Evolutionary conservation across 2,329 filamentous ascomycete genomes (phyloP).

Genomic region (Paraphoma sp.): DNA sequence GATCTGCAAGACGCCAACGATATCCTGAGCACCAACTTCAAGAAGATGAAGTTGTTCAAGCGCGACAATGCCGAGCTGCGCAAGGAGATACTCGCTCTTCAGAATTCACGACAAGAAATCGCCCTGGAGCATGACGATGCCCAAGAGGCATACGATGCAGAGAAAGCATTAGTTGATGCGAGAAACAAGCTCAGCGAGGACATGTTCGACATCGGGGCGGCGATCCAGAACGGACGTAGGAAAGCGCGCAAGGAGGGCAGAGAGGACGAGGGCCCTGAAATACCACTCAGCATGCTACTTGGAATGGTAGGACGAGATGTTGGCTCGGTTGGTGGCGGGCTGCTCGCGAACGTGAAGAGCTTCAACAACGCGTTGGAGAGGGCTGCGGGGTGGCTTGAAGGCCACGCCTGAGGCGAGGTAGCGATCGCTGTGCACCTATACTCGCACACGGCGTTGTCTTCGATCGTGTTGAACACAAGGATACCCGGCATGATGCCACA

Average conservation of each 20-base stretch:
- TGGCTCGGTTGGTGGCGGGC: slow-evolving; percentile 38
- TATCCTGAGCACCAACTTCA: slow-evolving; percentile 55
- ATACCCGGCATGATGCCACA: not conserved
- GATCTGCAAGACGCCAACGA: slow-evolving; percentile 61
- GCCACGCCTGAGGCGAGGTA: slow-evolving; percentile 27
- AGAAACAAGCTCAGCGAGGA: slow-evolving; percentile 35
- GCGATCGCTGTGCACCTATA: no score
- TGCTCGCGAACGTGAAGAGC: slow-evolving; percentile 34
- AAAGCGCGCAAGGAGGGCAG: slow-evolving; percentile 36
- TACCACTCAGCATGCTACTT: slow-evolving; percentile 41
- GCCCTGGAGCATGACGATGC: slow-evolving; percentile 59
- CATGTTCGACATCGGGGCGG: slow-evolving; percentile 47
- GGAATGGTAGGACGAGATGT: slow-evolving; percentile 36
- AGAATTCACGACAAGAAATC: slow-evolving; percentile 56
- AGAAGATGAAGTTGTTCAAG: slow-evolving; percentile 54
- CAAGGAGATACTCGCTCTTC: slow-evolving; percentile 55
- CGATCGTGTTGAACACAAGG: not conserved
- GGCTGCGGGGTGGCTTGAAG: slow-evolving; percentile 45
- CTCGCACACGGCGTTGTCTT: not conserved
- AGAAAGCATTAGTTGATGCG: slow-evolving; percentile 31
- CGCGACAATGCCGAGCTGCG: slow-evolving; percentile 55
- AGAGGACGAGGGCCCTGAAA: slow-evolving; percentile 41
- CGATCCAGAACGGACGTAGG: slow-evolving; percentile 42
- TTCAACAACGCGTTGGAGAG: slow-evolving; percentile 46
- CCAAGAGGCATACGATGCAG: slow-evolving; percentile 38